Percentiles rank a stretch among this genome's conserved stretches.
Conservation (phyloP, 495 filamentous ascomycete genomes). For the Emericellopsis terricola region DNA sequence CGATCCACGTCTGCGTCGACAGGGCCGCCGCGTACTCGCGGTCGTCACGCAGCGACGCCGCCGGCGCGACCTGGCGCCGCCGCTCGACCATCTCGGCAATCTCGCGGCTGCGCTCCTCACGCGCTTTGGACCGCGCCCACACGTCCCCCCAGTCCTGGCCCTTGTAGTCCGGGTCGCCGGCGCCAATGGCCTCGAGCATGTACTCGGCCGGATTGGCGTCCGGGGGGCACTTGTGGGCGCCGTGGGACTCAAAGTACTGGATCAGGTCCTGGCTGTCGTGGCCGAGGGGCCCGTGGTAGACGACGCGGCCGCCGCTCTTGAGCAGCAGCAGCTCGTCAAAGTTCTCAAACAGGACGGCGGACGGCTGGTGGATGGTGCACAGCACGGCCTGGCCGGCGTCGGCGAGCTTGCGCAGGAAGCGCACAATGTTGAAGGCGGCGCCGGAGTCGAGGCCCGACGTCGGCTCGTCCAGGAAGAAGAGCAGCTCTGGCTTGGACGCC, state of each 20-base stretch:
- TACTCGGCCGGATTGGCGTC: slow-evolving; percentile 63
- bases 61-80: slow-evolving; percentile 12
- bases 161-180: slow-evolving; percentile 44
- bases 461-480: slow-evolving; percentile 64
- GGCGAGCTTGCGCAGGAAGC: slow-evolving; percentile 46
- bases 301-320: slow-evolving; percentile 42
- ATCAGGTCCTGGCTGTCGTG: slow-evolving; percentile 33
- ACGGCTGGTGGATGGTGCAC: slow-evolving; percentile 56
- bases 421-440: slow-evolving; percentile 51
- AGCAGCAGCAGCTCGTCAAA: slow-evolving; percentile 52
- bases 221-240: slow-evolving; percentile 41
- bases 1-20: slow-evolving; percentile 22
- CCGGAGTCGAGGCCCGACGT: slow-evolving; percentile 61
- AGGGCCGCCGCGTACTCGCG: slow-evolving; percentile 12
- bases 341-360: slow-evolving; percentile 58
- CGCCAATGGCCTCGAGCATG: slow-evolving; percentile 48
- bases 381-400: slow-evolving; percentile 50
- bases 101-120: slow-evolving; percentile 37
- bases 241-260: slow-evolving; percentile 36
- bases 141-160: slow-evolving; percentile 61
- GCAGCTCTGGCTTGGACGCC: slow-evolving; percentile 51
- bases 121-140: slow-evolving; percentile 56
- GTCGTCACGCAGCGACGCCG: slow-evolving; percentile 12
- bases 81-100: slow-evolving; percentile 36
- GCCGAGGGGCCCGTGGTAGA: slow-evolving; percentile 50